Percentiles rank a stretch among this genome's conserved stretches.
Evolutionary conservation across 1,284 basidiomycete species (phyloP).

Genomic region (Cryptococcus sp.): DNA sequence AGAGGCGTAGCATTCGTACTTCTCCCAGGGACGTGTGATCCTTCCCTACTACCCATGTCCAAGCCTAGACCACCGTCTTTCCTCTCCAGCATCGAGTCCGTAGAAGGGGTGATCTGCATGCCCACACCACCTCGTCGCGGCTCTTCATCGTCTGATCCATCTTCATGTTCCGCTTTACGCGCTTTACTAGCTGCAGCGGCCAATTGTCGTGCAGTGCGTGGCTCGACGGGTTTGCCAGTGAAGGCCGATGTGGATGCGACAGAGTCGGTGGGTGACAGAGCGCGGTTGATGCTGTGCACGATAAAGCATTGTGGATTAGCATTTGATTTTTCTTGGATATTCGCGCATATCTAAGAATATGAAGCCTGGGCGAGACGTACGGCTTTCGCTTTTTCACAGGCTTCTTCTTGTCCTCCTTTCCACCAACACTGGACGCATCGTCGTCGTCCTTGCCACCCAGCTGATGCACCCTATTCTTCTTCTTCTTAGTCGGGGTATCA

Average conservation of each 20-base stretch:
- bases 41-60: constrained; percentile 25
- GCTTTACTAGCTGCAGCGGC: constrained; percentile 47
- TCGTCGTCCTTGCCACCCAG: constrained; percentile 43
- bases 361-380: constrained; percentile 29
- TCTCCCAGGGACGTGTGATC: constrained; percentile 11
- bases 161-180: constrained; percentile 28
- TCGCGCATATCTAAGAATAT: neutral
- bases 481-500: constrained; percentile 47
- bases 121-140: constrained; percentile 18
- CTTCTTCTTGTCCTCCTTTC: constrained; percentile 42
- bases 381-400: constrained; percentile 42
- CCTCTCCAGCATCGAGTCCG: constrained; percentile 26
- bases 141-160: constrained; percentile 27
- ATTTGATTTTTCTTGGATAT: neutral
- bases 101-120: constrained; percentile 28
- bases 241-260: constrained; percentile 43
- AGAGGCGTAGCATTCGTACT: constrained; percentile 22
- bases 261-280: constrained; percentile 47
- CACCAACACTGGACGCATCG: constrained; percentile 41
- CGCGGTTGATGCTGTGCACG: constrained; percentile 33
- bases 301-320: constrained; percentile 7
- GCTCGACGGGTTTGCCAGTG: constrained; percentile 36
- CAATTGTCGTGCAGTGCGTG: constrained; percentile 48
- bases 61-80: constrained; percentile 25
- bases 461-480: constrained; percentile 43